A percentile compares a stretch with the other conserved stretches of the same genome.
Evolutionary conservation across 139 green algal species (phyloP).

Genomic region (Tetraselmis striata): DNA sequence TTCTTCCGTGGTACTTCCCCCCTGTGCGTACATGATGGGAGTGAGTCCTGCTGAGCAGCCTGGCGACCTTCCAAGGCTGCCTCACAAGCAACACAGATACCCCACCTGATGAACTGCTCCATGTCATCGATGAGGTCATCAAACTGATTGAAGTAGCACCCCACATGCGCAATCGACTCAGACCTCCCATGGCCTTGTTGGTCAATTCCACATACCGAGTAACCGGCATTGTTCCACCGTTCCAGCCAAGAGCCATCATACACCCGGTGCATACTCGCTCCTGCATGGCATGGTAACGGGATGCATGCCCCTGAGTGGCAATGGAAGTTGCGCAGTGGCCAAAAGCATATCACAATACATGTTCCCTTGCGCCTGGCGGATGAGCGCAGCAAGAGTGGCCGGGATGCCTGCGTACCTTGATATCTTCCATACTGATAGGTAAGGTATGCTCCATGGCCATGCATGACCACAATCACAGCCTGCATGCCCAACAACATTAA

Average conservation of each 20-base stretch:
- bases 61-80: too few species aligned
- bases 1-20: background rate
- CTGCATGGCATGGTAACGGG: too few species aligned
- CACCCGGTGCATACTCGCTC: conserved; percentile 13
- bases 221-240: conserved; percentile 50
- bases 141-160: conserved; percentile 49
- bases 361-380: too few species aligned
- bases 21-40: too few species aligned
- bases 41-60: too few species aligned
- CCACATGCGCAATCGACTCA: conserved; percentile 30
- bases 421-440: background rate
- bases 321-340: too few species aligned
- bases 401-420: background rate
- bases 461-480: background rate
- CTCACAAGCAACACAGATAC: too few species aligned
- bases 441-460: background rate
- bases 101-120: conserved; percentile 34
- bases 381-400: too few species aligned
- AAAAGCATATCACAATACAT: too few species aligned
- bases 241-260: conserved; percentile 63
- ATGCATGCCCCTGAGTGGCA: too few species aligned
- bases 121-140: conserved; percentile 56
- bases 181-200: conserved; percentile 52
- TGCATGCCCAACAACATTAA: too few species aligned
- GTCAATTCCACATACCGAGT: conserved; percentile 54